Evolutionary conservation across 2,329 filamentous ascomycete species (phyloP).

Genomic region (Mycosphaerella sp.): DNA sequence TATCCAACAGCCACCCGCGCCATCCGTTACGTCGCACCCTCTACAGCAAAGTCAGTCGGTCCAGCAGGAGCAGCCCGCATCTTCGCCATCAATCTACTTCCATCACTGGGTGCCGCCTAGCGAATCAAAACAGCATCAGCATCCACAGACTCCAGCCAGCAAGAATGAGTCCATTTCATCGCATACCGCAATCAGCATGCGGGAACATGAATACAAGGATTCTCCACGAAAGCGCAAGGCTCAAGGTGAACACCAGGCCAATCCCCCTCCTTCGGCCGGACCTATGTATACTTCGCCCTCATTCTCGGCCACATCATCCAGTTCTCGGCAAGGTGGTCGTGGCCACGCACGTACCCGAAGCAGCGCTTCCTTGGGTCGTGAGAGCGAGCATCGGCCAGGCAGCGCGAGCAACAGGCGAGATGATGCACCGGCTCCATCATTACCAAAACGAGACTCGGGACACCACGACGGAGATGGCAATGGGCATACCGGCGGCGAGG

Average conservation of each 20-base stretch:
- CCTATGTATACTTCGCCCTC: conserved; percentile 45
- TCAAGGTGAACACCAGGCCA: conserved; percentile 46
- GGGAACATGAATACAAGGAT: conserved; percentile 58
- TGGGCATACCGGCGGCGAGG: conserved; percentile 5
- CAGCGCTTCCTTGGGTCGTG: conserved; percentile 47
- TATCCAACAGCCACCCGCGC: conserved; percentile 42
- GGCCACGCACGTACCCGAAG: conserved; percentile 60
- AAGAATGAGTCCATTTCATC: conserved; percentile 42
- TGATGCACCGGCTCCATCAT: conserved; percentile 10
- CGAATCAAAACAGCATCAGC: conserved; percentile 48
- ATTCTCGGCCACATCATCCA: conserved; percentile 51
- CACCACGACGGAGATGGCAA: conserved; percentile 8
- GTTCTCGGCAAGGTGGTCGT: conserved; percentile 51
- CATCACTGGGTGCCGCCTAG: conserved; percentile 86
- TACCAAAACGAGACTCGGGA: conserved; percentile 1
- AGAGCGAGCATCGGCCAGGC: conserved; percentile 20
- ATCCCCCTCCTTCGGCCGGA: conserved; percentile 47
- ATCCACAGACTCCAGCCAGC: conserved; percentile 68
- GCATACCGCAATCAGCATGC: conserved; percentile 47
- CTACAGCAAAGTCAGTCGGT: conserved; percentile 44
- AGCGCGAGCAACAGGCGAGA: conserved; percentile 20
- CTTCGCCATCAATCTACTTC: conserved; percentile 76
- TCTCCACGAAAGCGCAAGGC: conserved; percentile 84
- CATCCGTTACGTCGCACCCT: conserved; percentile 36
- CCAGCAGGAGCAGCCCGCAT: conserved; percentile 56